A percentile compares a stretch with the other conserved stretches of the same genome.
Evolutionary conservation across 495 filamentous ascomycete genomes (phyloP).

Genomic region (Acidiella bohemica): DNA sequence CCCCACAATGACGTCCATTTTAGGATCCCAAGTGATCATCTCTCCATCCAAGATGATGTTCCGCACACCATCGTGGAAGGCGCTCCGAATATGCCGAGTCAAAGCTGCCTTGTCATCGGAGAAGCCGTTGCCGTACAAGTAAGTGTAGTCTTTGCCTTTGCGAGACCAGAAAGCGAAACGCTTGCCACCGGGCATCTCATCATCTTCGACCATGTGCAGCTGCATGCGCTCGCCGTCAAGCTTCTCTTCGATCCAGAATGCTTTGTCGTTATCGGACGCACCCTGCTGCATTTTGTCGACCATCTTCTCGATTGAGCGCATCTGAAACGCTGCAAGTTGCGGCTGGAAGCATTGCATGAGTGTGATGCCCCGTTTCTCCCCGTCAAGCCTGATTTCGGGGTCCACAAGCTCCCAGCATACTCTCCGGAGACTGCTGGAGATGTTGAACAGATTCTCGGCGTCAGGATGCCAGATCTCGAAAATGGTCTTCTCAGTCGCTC

Average conservation of each 20-base stretch:
- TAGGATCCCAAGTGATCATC: constrained; percentile 98
- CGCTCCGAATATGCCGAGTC: constrained; percentile 63
- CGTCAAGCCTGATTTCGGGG: constrained; percentile 57
- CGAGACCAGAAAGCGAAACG: constrained; percentile 85
- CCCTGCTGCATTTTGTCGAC: constrained; percentile 55
- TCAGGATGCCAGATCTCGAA: constrained; percentile 90
- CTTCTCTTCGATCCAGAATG: constrained; percentile 98
- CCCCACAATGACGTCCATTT: constrained; percentile 64
- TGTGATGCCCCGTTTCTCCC: constrained; percentile 56
- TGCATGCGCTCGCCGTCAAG: constrained; percentile 96
- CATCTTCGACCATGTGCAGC: constrained; percentile 75
- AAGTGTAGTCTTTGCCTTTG: constrained; percentile 94
- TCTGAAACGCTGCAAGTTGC: constrained; percentile 90
- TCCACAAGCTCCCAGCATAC: constrained; percentile 94
- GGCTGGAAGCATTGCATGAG: constrained; percentile 97
- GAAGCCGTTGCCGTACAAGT: constrained; percentile 73
- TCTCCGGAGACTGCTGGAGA: constrained; percentile 75
- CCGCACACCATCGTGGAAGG: constrained; percentile 63
- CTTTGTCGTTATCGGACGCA: constrained; percentile 52
- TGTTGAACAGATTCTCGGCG: constrained; percentile 76
- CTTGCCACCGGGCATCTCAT: constrained; percentile 50
- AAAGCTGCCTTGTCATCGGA: constrained; percentile 64
- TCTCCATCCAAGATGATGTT: constrained; percentile 91
- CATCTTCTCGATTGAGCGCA: constrained; percentile 73
- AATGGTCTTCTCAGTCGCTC: constrained; percentile 85